Percentiles rank a stretch among this genome's conserved stretches.
Evolutionary conservation across 1,284 basidiomycete genomes (phyloP).

Genomic region (Heterobasidion occidentale): DNA sequence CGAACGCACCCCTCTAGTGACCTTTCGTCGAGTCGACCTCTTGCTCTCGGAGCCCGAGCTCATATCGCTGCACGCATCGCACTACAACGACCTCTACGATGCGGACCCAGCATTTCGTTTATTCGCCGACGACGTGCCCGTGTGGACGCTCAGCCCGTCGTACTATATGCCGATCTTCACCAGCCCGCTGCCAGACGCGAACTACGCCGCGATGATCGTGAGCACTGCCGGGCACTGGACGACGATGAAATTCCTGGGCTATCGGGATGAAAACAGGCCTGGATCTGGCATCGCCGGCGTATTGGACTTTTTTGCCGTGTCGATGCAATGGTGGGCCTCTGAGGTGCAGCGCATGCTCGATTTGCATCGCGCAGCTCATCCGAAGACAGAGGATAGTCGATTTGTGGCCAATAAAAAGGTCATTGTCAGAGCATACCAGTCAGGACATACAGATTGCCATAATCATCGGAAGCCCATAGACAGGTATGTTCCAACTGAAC

Average conservation of each 20-base stretch:
- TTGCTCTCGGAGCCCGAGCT: slow-evolving; percentile 45
- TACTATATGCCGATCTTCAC: slow-evolving; percentile 47
- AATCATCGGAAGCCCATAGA: slow-evolving; percentile 32
- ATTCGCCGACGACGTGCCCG: slow-evolving; percentile 45
- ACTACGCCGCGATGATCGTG: slow-evolving; percentile 51
- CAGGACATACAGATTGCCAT: slow-evolving; percentile 60
- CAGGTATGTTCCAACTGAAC: slow-evolving; percentile 30
- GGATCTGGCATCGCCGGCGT: slow-evolving; percentile 44
- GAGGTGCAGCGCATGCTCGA: slow-evolving; percentile 36
- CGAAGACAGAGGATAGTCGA: slow-evolving; percentile 1
- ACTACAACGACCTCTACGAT: slow-evolving; percentile 9
- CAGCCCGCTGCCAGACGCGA: slow-evolving; percentile 33
- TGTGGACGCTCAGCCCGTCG: slow-evolving; percentile 42
- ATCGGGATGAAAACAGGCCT: slow-evolving; percentile 25
- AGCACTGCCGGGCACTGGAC: slow-evolving; percentile 67
- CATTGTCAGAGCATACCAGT: slow-evolving; percentile 51
- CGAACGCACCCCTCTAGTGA: slow-evolving; percentile 47
- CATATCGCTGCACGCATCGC: slow-evolving; percentile 31
- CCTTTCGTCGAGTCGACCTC: slow-evolving; percentile 57
- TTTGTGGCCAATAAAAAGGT: slow-evolving; percentile 29
- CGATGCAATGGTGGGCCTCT: slow-evolving; percentile 45
- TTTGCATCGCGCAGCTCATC: slow-evolving; percentile 8
- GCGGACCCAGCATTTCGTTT: slow-evolving; percentile 13
- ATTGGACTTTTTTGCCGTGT: slow-evolving; percentile 43
- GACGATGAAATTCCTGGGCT: slow-evolving; percentile 40